Evolutionary conservation across 2,329 filamentous ascomycete species (phyloP), one percentile per base, ranked within the genome.

Genomic region (Thelonectria blattea): DNA sequence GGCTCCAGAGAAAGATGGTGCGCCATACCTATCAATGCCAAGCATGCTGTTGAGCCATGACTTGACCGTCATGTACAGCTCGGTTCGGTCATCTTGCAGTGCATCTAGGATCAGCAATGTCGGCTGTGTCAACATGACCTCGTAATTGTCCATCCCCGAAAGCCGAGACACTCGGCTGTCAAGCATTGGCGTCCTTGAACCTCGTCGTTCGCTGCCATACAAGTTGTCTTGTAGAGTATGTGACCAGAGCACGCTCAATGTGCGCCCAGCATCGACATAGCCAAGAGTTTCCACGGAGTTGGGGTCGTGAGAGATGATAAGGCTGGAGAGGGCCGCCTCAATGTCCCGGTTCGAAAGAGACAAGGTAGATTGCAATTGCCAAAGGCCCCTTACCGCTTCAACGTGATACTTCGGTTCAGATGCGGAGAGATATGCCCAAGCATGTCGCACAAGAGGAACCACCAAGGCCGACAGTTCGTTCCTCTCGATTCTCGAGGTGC

Each of bases 401-500:
- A 99, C 93, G 71, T 98, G 95, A 67, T 94, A 96, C 72, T 97
- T 97, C 0, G 93, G 93, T 63, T 89, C 88, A 12, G 88, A 83
- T n/a, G 91, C 89, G 0, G 92, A 91, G 41, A 99, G 78, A 70
- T 91, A 92, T 5, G 80, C 75, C 95, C 95, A 99, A 0, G 94
- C 83, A 57, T 89, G 85, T 2, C 81, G 81, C 15, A 95, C 88
- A 20, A 98, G 78, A 27, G 85, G 82, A 18, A 86, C 82, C 5
- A 94, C 85, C 9, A 96, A 77, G 56, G 79, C 82, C 56, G 82
- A 89, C 51, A 89, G 72, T 22, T 87, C 82, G n/a, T 76, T 69
- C 5, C 74, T 66, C 8, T 79, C 72, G 45, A 89, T 83, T 51
- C 85, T 83, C 50, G 80, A 78, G n/a, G 79, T 76, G 3, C 77